Percentiles rank a stretch among this genome's conserved stretches.
phyloP scores from a whole-genome alignment of 768 basidiomycete genomes.

The Jaapia argillacea region DNA sequence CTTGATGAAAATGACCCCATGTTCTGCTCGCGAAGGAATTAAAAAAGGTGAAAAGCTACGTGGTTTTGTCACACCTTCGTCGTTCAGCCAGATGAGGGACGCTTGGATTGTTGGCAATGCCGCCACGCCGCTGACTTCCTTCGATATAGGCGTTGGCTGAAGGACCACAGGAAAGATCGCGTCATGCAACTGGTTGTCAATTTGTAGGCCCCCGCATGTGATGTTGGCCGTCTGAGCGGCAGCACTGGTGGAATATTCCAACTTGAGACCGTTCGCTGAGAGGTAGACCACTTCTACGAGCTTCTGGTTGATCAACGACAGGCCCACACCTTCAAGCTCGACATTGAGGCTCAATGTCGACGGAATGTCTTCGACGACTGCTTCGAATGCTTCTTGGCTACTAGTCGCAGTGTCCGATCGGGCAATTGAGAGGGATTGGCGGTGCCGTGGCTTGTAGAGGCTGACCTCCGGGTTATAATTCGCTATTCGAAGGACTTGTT shows the following conservation, averaged over 20 bases:
- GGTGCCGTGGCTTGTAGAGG: slow-evolving; percentile 72
- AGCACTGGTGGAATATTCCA: slow-evolving; percentile 76
- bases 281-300: slow-evolving; percentile 87
- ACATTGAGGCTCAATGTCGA: slow-evolving; percentile 59
- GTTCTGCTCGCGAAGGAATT: slow-evolving; percentile 42
- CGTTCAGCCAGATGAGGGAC: slow-evolving; percentile 85
- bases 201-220: slow-evolving; percentile 78
- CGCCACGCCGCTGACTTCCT: slow-evolving; percentile 63
- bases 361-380: slow-evolving; percentile 62
- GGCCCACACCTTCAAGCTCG: slow-evolving; percentile 82
- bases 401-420: slow-evolving; percentile 65
- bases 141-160: slow-evolving; percentile 84
- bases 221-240: slow-evolving; percentile 74
- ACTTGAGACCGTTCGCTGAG: slow-evolving; percentile 64
- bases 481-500: slow-evolving; percentile 79
- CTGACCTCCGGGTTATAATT: slow-evolving; percentile 80
- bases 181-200: slow-evolving; percentile 97
- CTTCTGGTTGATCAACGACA: slow-evolving; percentile 83
- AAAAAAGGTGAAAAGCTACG: background rate
- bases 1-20: slow-evolving; percentile 96
- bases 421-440: slow-evolving; percentile 35
- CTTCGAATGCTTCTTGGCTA: slow-evolving; percentile 73
- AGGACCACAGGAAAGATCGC: slow-evolving; percentile 90
- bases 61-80: slow-evolving; percentile 53
- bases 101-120: slow-evolving; percentile 84